Percentiles rank a stretch among this genome's conserved stretches.
Evolutionary conservation across 305 asterid species (phyloP).

Genomic region (Solanum hybrid): DNA sequence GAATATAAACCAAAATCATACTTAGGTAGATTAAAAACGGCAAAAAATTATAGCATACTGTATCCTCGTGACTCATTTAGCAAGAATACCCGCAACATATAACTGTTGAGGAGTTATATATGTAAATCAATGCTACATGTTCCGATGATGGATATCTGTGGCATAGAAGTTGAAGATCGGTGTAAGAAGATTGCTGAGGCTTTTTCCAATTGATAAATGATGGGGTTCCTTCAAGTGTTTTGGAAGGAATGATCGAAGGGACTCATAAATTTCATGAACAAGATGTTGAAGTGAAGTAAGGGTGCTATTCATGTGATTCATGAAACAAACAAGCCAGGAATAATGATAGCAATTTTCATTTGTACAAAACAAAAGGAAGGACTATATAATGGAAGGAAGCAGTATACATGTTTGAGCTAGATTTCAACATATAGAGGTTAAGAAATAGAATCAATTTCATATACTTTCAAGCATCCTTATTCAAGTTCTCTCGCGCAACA

Average conservation of each 20-base stretch:
- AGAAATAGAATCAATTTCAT: not conserved
- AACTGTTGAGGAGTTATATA: too few species aligned
- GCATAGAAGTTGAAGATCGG: too few species aligned
- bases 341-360: not conserved
- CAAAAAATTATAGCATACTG: too few species aligned
- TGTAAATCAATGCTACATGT: too few species aligned
- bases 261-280: not conserved
- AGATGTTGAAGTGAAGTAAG: not conserved
- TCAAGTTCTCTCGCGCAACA: too few species aligned
- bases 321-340: not conserved
- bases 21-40: too few species aligned
- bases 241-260: not conserved
- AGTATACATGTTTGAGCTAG: not conserved
- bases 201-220: too few species aligned
- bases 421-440: not conserved
- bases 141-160: too few species aligned
- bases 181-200: too few species aligned
- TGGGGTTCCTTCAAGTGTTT: not conserved
- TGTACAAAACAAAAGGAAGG: not conserved
- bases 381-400: not conserved
- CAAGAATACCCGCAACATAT: too few species aligned
- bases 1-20: too few species aligned
- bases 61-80: too few species aligned
- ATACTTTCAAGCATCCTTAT: not conserved
- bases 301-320: not conserved